A percentile compares a stretch with the other conserved stretches of the same genome.
Conservation (phyloP, 1,139 yeast species). For the Nakaseomyces bracarensis region DNA sequence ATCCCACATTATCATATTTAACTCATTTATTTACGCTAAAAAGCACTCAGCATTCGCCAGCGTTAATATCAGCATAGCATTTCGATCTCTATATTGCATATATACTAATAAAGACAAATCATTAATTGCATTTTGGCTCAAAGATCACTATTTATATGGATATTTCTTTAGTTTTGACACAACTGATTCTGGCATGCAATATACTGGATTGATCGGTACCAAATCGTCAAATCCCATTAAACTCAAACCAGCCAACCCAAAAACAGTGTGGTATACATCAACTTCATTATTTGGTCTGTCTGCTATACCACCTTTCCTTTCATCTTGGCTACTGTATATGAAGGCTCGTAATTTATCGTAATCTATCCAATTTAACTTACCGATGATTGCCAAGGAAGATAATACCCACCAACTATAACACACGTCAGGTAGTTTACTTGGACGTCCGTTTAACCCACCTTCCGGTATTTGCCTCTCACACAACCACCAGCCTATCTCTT, state of each 20-base stretch:
- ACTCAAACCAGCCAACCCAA: constrained; percentile 83
- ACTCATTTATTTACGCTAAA: too few relatives aligned
- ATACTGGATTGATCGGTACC: constrained; percentile 66
- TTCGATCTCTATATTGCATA: not conserved
- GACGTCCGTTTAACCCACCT: constrained; percentile 95
- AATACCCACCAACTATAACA: constrained; percentile 99
- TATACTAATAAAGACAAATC: not conserved
- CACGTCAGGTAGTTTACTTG: constrained; percentile 91
- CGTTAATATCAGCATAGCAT: not conserved
- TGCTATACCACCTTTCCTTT: constrained; percentile 75
- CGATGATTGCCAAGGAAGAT: constrained; percentile 65
- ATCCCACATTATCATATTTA: too few relatives aligned
- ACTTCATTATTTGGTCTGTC: constrained; percentile 87
- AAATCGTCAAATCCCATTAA: constrained; percentile 55
- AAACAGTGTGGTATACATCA: constrained; percentile 87
- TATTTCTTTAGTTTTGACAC: constrained; percentile 40
- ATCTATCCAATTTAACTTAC: constrained; percentile 67
- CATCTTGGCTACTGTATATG: constrained; percentile 73
- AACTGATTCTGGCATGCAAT: constrained; percentile 63
- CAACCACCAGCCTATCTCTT: constrained; percentile 64
- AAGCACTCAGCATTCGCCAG: too few relatives aligned
- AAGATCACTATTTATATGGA: constrained; percentile 29
- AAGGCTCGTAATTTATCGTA: constrained; percentile 50
- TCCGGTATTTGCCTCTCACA: constrained; percentile 82
- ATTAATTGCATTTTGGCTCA: not conserved